These are phyloP conservation scores for Ceratocystis albifundus DNA, from an alignment of 2,329 filamentous ascomycete genomes.

Conservation along the genomic window DNA sequence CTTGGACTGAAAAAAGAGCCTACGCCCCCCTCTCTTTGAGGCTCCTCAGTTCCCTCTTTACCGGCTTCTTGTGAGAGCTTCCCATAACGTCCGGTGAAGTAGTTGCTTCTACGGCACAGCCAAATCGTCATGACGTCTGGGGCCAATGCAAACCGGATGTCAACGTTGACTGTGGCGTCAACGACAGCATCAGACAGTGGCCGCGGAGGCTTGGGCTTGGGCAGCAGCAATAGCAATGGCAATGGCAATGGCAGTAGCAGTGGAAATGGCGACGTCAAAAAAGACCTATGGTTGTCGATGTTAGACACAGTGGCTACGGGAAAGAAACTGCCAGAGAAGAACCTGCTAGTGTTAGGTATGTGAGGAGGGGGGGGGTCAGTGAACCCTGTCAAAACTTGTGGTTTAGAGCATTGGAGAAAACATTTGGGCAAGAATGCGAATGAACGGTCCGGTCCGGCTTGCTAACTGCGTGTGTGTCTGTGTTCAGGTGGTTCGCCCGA, in stretches of 20 bases:
- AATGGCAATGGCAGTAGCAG: conserved; percentile 43
- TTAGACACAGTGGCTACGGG: conserved; percentile 81
- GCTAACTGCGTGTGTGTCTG: conserved; percentile 8
- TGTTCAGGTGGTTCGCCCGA: conserved; percentile 63
- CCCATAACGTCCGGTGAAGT: neutral
- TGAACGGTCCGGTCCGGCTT: neutral
- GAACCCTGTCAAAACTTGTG: neutral
- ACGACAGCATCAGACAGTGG: conserved; percentile 24
- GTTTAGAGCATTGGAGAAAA: conserved; percentile 12
- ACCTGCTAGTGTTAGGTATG: conserved; percentile 71
- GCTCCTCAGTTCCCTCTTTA: neutral
- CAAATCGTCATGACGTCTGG: conserved; percentile 33
- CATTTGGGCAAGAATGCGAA: neutral
- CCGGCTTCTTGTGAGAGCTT: neutral
- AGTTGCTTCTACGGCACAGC: neutral
- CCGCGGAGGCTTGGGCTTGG: conserved; percentile 42
- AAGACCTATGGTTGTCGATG: conserved; percentile 91
- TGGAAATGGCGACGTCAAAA: conserved; percentile 59
- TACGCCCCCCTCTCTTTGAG: conserved; percentile 1
- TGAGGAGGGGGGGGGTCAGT: neutral
- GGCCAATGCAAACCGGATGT: conserved; percentile 44
- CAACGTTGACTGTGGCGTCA: conserved; percentile 47
- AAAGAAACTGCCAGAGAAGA: conserved; percentile 84
- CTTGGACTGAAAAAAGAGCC: neutral
- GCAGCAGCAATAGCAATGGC: conserved; percentile 52